phyloP scores from a whole-genome alignment of 1,284 basidiomycete genomes.

The Pseudozyma hubeiensis region DNA sequence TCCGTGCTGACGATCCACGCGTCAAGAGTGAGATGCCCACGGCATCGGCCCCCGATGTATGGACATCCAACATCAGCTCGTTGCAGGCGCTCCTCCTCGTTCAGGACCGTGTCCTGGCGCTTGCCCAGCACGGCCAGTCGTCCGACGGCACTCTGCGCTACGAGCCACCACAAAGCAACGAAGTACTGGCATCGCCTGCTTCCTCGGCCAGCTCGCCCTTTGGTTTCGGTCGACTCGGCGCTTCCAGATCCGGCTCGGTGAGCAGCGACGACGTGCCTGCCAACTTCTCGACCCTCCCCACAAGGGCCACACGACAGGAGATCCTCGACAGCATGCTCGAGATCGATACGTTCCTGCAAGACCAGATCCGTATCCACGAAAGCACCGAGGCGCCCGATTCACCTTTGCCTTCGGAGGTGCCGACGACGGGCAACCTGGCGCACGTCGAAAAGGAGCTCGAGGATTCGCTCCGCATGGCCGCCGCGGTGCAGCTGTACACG shows the following conservation, averaged over 20 bases:
- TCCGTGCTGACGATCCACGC: constrained; percentile 64
- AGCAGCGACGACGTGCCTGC: constrained; percentile 30
- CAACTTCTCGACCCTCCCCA: constrained; percentile 46
- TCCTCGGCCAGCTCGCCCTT: constrained; percentile 35
- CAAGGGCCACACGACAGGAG: constrained; percentile 51
- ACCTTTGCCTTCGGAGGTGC: constrained; percentile 31
- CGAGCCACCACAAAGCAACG: constrained; percentile 22
- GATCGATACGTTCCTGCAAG: constrained; percentile 56
- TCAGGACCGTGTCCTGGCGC: constrained; percentile 59
- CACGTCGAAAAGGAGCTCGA: constrained; percentile 57
- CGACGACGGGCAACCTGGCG: constrained; percentile 31
- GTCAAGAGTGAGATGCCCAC: constrained; percentile 59
- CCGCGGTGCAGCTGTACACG: constrained; percentile 63
- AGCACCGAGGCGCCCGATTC: constrained; percentile 30
- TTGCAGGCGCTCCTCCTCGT: constrained; percentile 59
- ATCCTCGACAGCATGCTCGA: constrained; percentile 61
- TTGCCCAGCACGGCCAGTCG: constrained; percentile 42
- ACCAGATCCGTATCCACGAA: constrained; percentile 55
- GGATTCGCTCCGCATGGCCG: constrained; percentile 50
- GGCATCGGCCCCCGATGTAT: constrained; percentile 37
- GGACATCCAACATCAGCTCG: constrained; percentile 55
- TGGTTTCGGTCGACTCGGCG: constrained; percentile 33
- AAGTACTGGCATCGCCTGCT: constrained; percentile 16
- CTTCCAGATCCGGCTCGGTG: constrained; percentile 36
- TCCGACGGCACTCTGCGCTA: constrained; percentile 11